Evolutionary conservation across 805 yeast genomes (phyloP).

Genomic region (Saccharomycopsis sp.): DNA sequence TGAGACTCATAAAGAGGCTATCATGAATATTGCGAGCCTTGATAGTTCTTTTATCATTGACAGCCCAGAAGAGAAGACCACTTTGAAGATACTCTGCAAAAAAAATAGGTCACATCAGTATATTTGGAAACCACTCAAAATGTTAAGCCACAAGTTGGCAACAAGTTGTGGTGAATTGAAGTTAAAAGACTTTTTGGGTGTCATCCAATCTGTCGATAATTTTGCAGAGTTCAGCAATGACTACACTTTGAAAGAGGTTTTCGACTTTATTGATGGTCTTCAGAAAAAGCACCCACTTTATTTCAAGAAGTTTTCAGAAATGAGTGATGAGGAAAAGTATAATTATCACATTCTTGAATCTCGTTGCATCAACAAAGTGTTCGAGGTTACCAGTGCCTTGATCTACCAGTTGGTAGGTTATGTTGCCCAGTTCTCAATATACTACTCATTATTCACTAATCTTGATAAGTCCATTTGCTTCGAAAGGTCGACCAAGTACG

Average conservation of each 20-base stretch:
- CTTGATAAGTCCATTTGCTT: constrained; percentile 16
- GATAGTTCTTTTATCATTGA: constrained; percentile 6
- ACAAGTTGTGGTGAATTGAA: constrained; percentile 1
- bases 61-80: constrained; percentile 12
- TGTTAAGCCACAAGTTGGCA: constrained; percentile 6
- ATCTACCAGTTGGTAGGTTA: constrained; percentile 23
- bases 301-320: constrained; percentile 6
- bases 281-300: constrained; percentile 12
- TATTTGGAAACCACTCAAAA: constrained; percentile 9
- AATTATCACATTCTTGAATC: constrained; percentile 10
- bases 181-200: constrained; percentile 16
- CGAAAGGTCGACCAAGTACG: constrained; percentile 8
- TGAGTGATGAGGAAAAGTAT: constrained; percentile 8
- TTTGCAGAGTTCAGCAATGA: constrained; percentile 19
- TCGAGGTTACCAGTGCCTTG: constrained; percentile 12
- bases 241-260: constrained; percentile 13
- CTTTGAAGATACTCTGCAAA: constrained; percentile 8
- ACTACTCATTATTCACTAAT: constrained; percentile 12
- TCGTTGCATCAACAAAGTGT: constrained; percentile 13
- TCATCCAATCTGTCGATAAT: constrained; percentile 15
- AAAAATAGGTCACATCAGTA: constrained; percentile 3
- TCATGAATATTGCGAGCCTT: background rate
- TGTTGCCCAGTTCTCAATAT: constrained; percentile 15
- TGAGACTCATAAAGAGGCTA: background rate
- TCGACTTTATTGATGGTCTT: constrained; percentile 20